Evolutionary conservation across 2,329 filamentous ascomycete species (phyloP).

Genomic region (Verticillium dahliae): DNA sequence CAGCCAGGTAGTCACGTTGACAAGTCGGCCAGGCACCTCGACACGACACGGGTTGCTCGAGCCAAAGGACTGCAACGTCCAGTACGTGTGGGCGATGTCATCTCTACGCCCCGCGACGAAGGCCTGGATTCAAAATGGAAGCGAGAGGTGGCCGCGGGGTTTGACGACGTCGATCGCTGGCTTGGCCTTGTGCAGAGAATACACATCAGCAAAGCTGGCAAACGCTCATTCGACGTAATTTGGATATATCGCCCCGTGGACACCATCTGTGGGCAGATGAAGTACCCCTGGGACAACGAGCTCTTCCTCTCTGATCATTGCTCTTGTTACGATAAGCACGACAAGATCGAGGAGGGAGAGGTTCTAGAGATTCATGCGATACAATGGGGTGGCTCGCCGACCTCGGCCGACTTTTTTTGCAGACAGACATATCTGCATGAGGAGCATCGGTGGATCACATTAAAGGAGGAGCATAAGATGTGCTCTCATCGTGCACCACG

Average conservation of each 20-base stretch:
- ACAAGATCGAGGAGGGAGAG: slow-evolving; percentile 44
- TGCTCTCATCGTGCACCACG: slow-evolving; percentile 35
- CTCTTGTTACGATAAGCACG: slow-evolving; percentile 47
- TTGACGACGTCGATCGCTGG: slow-evolving; percentile 49
- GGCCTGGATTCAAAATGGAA: slow-evolving; percentile 50
- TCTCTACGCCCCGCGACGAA: slow-evolving; percentile 38
- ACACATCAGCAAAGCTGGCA: slow-evolving; percentile 25
- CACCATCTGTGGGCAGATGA: slow-evolving; percentile 61
- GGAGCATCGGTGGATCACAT: slow-evolving; percentile 55
- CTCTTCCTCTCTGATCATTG: slow-evolving; percentile 73
- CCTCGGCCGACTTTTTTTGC: slow-evolving; percentile 54
- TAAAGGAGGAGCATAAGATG: slow-evolving; percentile 45
- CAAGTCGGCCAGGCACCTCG: slow-evolving; percentile 10
- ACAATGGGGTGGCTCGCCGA: slow-evolving; percentile 47
- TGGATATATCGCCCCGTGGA: slow-evolving; percentile 71
- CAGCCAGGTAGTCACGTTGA: slow-evolving; percentile 18
- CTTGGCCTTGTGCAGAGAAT: slow-evolving; percentile 63
- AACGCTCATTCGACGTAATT: slow-evolving; percentile 51
- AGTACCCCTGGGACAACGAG: slow-evolving; percentile 66
- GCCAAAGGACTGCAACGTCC: not conserved
- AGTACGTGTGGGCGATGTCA: slow-evolving; percentile 13
- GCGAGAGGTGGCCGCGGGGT: slow-evolving; percentile 33
- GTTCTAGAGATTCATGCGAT: slow-evolving; percentile 52
- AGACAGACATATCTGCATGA: slow-evolving; percentile 60
- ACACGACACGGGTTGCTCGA: not conserved